These are phyloP conservation scores for Ustilago crameri DNA, from an alignment of 1,284 basidiomycete genomes.

Conservation along the genomic window DNA sequence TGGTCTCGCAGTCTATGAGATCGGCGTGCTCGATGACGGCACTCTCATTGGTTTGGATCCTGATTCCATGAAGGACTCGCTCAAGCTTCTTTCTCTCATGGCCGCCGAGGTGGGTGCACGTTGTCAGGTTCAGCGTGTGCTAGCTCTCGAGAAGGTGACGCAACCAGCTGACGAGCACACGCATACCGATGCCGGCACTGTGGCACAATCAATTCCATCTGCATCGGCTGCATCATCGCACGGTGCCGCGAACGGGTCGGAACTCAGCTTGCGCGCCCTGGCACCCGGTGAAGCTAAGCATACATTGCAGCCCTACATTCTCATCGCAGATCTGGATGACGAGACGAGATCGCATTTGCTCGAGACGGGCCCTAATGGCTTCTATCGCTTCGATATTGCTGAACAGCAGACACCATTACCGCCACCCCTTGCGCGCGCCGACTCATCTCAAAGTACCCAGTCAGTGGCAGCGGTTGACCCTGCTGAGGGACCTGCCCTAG, in stretches of 20 bases:
- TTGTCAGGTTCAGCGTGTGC: slow-evolving; percentile 37
- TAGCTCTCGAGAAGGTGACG: slow-evolving; percentile 29
- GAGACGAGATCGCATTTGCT: slow-evolving; percentile 5
- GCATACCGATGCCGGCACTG: not conserved
- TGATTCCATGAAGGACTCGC: slow-evolving; percentile 58
- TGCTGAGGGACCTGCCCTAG: slow-evolving; percentile 7
- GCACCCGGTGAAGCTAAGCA: slow-evolving; percentile 11
- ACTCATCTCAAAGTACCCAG: not conserved
- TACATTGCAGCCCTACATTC: slow-evolving; percentile 21
- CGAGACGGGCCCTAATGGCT: slow-evolving; percentile 14
- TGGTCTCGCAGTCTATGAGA: slow-evolving; percentile 64
- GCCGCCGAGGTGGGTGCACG: slow-evolving; percentile 53
- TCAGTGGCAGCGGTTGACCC: slow-evolving; percentile 21
- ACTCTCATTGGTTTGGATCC: slow-evolving; percentile 58
- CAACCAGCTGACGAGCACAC: not conserved
- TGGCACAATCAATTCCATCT: not conserved
- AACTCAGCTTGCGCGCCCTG: slow-evolving; percentile 30
- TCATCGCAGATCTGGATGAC: slow-evolving; percentile 7
- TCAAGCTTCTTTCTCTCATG: slow-evolving; percentile 59
- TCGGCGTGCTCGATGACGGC: slow-evolving; percentile 67
- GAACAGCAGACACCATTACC: slow-evolving; percentile 27
- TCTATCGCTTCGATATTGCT: slow-evolving; percentile 38
- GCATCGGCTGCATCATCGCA: slow-evolving; percentile 1
- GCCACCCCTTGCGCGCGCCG: slow-evolving; percentile 9
- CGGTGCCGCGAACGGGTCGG: slow-evolving; percentile 9